A percentile compares a stretch with the other conserved stretches of the same genome.
Evolutionary conservation across 768 basidiomycete species (phyloP).

Genomic region (Tephrocybe sp.): DNA sequence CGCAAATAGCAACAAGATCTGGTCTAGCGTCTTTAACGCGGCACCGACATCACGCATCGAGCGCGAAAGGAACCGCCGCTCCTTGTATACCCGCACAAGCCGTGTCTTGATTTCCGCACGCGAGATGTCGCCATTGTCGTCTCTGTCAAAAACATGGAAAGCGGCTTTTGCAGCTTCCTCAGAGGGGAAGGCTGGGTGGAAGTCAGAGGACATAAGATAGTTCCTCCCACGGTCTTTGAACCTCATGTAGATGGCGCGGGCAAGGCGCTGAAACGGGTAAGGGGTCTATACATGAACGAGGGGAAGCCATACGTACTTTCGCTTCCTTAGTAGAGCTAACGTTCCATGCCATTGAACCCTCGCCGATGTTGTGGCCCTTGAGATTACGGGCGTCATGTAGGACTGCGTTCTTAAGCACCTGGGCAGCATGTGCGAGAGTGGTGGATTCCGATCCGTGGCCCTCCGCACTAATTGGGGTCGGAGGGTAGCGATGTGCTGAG

Average conservation of each 20-base stretch:
- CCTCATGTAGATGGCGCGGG: slow-evolving; percentile 62
- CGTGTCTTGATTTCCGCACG: slow-evolving; percentile 73
- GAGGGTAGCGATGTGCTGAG: slow-evolving; percentile 41
- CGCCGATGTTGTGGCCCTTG: slow-evolving; percentile 44
- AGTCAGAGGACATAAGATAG: slow-evolving; percentile 68
- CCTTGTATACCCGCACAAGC: slow-evolving; percentile 72
- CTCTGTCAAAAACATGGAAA: slow-evolving; percentile 75
- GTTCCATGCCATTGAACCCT: slow-evolving; percentile 48
- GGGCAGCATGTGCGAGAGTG: slow-evolving; percentile 57
- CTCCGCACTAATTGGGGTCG: slow-evolving; percentile 20
- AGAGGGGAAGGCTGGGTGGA: slow-evolving; percentile 67
- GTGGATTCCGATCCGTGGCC: slow-evolving; percentile 33
- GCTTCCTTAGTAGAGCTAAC: slow-evolving; percentile 63
- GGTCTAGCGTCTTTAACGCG: slow-evolving; percentile 65
- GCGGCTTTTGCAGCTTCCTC: slow-evolving; percentile 58
- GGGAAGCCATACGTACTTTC: slow-evolving; percentile 43
- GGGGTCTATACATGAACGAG: background rate
- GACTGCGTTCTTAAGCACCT: slow-evolving; percentile 64
- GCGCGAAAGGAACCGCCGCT: slow-evolving; percentile 72
- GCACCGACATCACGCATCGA: slow-evolving; percentile 75
- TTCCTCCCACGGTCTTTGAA: slow-evolving; percentile 56
- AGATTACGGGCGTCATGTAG: slow-evolving; percentile 78
- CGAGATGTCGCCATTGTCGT: slow-evolving; percentile 76
- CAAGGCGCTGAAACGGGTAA: slow-evolving; percentile 50
- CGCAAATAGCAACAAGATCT: slow-evolving; percentile 63